Evolutionary conservation across 2,329 filamentous ascomycete species (phyloP).

Genomic region (Setomelanomma holmii): DNA sequence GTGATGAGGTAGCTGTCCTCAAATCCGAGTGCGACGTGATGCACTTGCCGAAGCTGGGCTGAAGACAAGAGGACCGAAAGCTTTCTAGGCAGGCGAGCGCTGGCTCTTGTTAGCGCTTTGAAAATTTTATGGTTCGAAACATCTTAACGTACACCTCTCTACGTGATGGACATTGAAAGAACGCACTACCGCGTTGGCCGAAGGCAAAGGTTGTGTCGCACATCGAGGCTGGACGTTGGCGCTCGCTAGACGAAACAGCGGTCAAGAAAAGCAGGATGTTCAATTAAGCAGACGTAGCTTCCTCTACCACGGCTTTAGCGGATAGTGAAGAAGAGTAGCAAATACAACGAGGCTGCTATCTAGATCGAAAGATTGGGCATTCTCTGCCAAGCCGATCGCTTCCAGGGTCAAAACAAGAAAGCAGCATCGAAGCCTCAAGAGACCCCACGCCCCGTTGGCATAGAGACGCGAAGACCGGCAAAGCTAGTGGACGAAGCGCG

Average conservation of each 20-base stretch:
- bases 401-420: constrained; percentile 42
- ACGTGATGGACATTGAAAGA: constrained; percentile 40
- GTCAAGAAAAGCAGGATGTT: constrained; percentile 7
- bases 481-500: neutral
- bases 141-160: constrained; percentile 39
- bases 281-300: too few species aligned
- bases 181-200: constrained; percentile 45
- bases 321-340: neutral
- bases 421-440: constrained; percentile 1
- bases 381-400: constrained; percentile 38
- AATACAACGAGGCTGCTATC: constrained; percentile 6
- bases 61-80: constrained; percentile 33
- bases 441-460: constrained; percentile 5
- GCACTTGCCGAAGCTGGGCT: constrained; percentile 27
- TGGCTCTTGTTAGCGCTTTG: constrained; percentile 8
- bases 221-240: constrained; percentile 22
- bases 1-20: constrained; percentile 44
- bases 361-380: constrained; percentile 9
- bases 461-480: neutral
- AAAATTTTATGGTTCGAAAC: too few species aligned
- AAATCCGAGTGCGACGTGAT: constrained; percentile 43
- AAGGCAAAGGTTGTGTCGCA: constrained; percentile 44
- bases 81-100: constrained; percentile 37
- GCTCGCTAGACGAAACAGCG: constrained; percentile 9
- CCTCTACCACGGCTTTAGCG: too few species aligned